phyloP scores from a whole-genome alignment of 2,329 filamentous ascomycete species.

The Aspergillus thermomutatus region DNA sequence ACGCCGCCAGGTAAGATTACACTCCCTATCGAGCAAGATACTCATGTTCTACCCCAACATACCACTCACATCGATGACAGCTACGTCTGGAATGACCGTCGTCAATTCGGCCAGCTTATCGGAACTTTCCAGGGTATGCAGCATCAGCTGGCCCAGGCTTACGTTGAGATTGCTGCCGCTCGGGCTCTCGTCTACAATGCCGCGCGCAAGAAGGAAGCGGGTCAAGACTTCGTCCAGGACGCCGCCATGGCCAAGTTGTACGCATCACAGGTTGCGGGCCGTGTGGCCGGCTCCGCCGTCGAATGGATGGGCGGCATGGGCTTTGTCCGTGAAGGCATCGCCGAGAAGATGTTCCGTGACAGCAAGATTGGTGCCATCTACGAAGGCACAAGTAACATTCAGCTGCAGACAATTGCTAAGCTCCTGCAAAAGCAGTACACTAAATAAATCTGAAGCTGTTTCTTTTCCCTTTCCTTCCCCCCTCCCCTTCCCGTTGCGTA shows the following conservation, averaged over 20 bases:
- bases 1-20: conserved; percentile 67
- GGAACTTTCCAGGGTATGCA: conserved; percentile 99
- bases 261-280: conserved; percentile 85
- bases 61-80: conserved; percentile 31
- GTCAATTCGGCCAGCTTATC: conserved; percentile 90
- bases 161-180: conserved; percentile 88
- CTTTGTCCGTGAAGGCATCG: conserved; percentile 91
- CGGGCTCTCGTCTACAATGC: conserved; percentile 94
- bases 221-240: conserved; percentile 90
- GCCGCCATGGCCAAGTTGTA: conserved; percentile 98
- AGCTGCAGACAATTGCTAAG: conserved; percentile 68
- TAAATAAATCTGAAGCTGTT: conserved; percentile 34
- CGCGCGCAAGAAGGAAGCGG: conserved; percentile 95
- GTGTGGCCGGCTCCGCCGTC: conserved; percentile 78
- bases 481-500: conserved; percentile 8
- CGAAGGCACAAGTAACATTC: conserved; percentile 73
- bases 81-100: conserved; percentile 97
- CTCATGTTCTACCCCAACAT: background rate
- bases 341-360: conserved; percentile 97
- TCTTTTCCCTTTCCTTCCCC: background rate
- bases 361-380: conserved; percentile 99
- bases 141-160: conserved; percentile 95
- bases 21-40: background rate
- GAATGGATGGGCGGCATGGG: conserved; percentile 99
- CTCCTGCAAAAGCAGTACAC: conserved; percentile 68